Evolutionary conservation across 2,329 filamentous ascomycete genomes (phyloP).

Genomic region (Xylaria sp.): DNA sequence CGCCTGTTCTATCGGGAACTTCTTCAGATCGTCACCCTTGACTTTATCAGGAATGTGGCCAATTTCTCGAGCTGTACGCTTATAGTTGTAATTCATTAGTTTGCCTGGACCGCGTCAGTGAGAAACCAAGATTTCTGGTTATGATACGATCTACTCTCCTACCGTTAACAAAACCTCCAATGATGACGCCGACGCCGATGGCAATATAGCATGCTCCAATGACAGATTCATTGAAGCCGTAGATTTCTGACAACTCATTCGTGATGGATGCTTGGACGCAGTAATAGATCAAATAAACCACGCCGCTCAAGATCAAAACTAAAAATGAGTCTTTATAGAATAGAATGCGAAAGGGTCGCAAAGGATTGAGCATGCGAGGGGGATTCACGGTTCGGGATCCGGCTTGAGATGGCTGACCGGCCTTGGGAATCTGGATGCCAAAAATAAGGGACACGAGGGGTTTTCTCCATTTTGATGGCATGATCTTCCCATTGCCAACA

Average conservation of each 20-base stretch:
- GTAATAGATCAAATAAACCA: conserved; percentile 5
- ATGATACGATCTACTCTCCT: not conserved
- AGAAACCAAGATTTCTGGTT: not conserved
- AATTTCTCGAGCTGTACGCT: not conserved
- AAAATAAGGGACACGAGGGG: not conserved
- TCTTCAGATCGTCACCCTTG: conserved; percentile 6
- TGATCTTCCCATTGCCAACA: conserved; percentile 22
- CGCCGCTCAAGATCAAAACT: not conserved
- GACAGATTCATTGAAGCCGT: not conserved
- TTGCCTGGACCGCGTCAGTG: not conserved
- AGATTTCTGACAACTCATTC: not conserved
- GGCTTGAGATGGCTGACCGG: not conserved
- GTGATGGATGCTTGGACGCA: conserved; percentile 3
- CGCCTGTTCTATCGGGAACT: conserved; percentile 10
- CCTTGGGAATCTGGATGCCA: not conserved
- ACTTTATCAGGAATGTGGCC: conserved; percentile 2
- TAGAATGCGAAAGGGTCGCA: not conserved
- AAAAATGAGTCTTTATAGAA: not conserved
- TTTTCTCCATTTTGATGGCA: not conserved
- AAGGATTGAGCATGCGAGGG: not conserved
- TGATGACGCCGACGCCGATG: not conserved
- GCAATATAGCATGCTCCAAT: not conserved
- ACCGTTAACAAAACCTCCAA: not conserved
- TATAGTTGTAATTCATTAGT: conserved; percentile 8
- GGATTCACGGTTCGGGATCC: not conserved